Evolutionary conservation across 1,284 basidiomycete genomes (phyloP).

Genomic region (Anthracocystis setariae): DNA sequence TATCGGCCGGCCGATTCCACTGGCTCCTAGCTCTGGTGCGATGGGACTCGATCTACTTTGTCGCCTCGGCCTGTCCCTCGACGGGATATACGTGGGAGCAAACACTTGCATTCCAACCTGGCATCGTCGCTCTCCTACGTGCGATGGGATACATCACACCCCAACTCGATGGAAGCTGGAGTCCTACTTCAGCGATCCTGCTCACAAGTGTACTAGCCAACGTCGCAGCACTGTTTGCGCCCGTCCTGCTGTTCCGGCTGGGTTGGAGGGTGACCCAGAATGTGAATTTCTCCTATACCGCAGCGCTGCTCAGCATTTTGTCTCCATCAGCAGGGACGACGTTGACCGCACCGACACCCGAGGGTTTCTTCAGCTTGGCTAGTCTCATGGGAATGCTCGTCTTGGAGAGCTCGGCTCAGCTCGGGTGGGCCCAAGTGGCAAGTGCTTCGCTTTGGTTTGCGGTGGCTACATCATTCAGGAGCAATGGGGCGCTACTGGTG

Average conservation of each 20-base stretch:
- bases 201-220: slow-evolving; percentile 42
- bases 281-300: slow-evolving; percentile 73
- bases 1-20: slow-evolving; percentile 12
- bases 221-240: slow-evolving; percentile 69
- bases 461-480: slow-evolving; percentile 77
- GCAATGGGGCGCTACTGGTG: slow-evolving; percentile 81
- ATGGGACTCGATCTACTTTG: slow-evolving; percentile 90
- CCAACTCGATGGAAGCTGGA: slow-evolving; percentile 38
- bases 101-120: slow-evolving; percentile 88
- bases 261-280: slow-evolving; percentile 67
- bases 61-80: slow-evolving; percentile 45
- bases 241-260: slow-evolving; percentile 72
- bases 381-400: slow-evolving; percentile 47
- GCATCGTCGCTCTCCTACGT: slow-evolving; percentile 63
- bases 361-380: slow-evolving; percentile 83
- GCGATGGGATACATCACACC: slow-evolving; percentile 27
- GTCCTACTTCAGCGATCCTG: slow-evolving; percentile 34
- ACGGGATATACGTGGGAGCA: slow-evolving; percentile 78
- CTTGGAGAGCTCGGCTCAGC: slow-evolving; percentile 8
- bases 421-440: slow-evolving; percentile 70
- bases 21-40: slow-evolving; percentile 71
- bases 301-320: slow-evolving; percentile 78
- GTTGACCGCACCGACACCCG: slow-evolving; percentile 78
- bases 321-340: slow-evolving; percentile 80
- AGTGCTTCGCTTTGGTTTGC: slow-evolving; percentile 76